Conservation (phyloP, 73 alveolate genomes). For the Blepharisma stoltei region DNA sequence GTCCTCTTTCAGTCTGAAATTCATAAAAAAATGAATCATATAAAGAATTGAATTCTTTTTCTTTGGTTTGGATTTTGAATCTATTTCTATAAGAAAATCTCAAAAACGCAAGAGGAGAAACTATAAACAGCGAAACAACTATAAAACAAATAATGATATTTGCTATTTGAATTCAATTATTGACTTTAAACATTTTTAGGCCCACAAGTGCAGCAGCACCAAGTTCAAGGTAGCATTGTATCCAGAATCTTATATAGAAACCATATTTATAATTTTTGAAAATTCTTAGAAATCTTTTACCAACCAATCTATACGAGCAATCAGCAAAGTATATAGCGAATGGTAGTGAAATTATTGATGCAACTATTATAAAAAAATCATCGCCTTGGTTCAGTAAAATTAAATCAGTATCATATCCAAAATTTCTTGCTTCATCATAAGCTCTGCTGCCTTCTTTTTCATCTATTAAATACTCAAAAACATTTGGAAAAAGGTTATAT, state of each 20-base stretch:
- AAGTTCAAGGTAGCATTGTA: neutral
- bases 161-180: neutral
- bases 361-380: neutral
- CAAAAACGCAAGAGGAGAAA: neutral
- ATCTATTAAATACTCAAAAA: slow-evolving; percentile 1
- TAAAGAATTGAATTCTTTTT: neutral
- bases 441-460: neutral
- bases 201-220: neutral
- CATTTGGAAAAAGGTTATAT: neutral
- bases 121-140: neutral
- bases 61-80: neutral
- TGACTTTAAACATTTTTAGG: neutral
- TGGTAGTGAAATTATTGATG: neutral
- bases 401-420: slow-evolving; percentile 3
- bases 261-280: neutral
- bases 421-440: neutral
- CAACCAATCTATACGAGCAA: neutral
- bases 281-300: neutral
- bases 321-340: neutral
- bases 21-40: neutral
- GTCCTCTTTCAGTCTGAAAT: neutral
- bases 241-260: slow-evolving; percentile 22
- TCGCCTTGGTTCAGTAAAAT: neutral
- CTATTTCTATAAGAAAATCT: neutral
- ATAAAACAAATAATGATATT: neutral